These are phyloP conservation scores for Penicillium psychrofluorescens DNA, from an alignment of 495 filamentous ascomycete species.

Conservation along the genomic window DNA sequence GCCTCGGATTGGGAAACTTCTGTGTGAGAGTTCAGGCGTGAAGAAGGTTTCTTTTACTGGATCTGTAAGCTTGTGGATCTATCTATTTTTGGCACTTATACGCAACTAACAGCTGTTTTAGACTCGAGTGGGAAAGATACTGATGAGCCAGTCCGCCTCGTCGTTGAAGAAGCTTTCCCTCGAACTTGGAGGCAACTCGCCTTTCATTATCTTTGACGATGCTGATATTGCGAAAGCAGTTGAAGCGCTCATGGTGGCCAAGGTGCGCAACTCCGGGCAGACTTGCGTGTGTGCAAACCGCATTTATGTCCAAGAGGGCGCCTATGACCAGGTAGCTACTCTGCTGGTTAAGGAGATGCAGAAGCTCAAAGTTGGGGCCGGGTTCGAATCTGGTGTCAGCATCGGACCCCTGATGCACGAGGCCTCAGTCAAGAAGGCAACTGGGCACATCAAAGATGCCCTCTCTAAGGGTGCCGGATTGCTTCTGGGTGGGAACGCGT, in stretches of 20 bases:
- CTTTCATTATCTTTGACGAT: slow-evolving; percentile 49
- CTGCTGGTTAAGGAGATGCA: slow-evolving; percentile 38
- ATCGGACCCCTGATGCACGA: slow-evolving; percentile 57
- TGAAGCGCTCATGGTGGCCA: slow-evolving; percentile 32
- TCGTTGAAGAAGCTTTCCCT: slow-evolving; percentile 46
- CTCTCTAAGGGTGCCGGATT: too few species aligned
- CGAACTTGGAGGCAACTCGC: slow-evolving; percentile 48
- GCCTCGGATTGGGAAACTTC: slow-evolving; percentile 27
- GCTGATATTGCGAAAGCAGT: slow-evolving; percentile 43
- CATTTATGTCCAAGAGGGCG: slow-evolving; percentile 49
- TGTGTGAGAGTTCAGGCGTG: slow-evolving; percentile 33
- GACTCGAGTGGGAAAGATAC: slow-evolving; percentile 41
- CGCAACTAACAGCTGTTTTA: too few species aligned
- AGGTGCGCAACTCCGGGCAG: slow-evolving; percentile 51
- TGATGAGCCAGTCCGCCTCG: slow-evolving; percentile 41
- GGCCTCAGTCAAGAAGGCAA: too few species aligned
- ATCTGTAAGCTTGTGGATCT: too few species aligned
- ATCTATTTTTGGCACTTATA: too few species aligned
- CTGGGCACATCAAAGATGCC: too few species aligned
- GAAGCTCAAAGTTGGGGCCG: slow-evolving; percentile 49
- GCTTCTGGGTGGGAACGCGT: too few species aligned
- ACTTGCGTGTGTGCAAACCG: slow-evolving; percentile 60
- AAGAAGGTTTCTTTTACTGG: slow-evolving; percentile 48
- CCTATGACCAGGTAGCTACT: slow-evolving; percentile 37
- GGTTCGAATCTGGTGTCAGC: slow-evolving; percentile 37